phyloP scores from a whole-genome alignment of 306 rosid species.

The Glycine latifolia region DNA sequence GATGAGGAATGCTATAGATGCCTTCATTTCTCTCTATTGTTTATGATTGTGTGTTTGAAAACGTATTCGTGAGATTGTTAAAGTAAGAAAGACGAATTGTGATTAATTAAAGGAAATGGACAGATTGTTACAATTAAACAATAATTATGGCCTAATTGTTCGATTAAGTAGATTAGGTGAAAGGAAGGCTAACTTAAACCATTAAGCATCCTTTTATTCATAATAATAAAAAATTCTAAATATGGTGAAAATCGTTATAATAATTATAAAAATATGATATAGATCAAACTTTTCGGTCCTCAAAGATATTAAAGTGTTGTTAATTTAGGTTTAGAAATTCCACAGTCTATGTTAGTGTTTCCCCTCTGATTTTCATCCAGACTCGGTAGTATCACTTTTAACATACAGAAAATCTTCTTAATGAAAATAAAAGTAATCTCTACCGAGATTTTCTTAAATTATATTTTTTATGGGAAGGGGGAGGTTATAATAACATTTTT shows the following conservation, averaged over 20 bases:
- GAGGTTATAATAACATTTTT: too few species aligned
- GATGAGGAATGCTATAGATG: constrained; percentile 35
- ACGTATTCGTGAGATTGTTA: constrained; percentile 3
- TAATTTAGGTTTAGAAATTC: background rate
- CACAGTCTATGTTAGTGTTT: background rate
- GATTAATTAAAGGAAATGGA: constrained; percentile 1
- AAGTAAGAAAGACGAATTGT: constrained; percentile 15
- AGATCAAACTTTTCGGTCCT: constrained; percentile 23
- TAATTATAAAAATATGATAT: background rate
- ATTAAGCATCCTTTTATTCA: constrained; percentile 27
- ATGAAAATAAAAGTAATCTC: background rate
- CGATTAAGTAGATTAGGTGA: constrained; percentile 47
- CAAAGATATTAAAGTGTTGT: background rate
- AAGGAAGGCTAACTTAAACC: constrained; percentile 44
- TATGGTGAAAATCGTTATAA: background rate
- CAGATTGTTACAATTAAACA: constrained; percentile 30
- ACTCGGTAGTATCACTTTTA: background rate
- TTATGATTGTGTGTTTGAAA: constrained; percentile 34
- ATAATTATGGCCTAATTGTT: constrained; percentile 35
- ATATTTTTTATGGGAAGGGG: too few species aligned
- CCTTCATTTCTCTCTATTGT: constrained; percentile 48
- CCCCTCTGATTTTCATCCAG: background rate
- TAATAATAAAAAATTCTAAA: background rate
- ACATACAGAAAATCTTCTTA: background rate
- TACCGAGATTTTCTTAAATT: background rate